Evolutionary conservation across 306 rosid genomes (phyloP).

Genomic region (Quercus suber): DNA sequence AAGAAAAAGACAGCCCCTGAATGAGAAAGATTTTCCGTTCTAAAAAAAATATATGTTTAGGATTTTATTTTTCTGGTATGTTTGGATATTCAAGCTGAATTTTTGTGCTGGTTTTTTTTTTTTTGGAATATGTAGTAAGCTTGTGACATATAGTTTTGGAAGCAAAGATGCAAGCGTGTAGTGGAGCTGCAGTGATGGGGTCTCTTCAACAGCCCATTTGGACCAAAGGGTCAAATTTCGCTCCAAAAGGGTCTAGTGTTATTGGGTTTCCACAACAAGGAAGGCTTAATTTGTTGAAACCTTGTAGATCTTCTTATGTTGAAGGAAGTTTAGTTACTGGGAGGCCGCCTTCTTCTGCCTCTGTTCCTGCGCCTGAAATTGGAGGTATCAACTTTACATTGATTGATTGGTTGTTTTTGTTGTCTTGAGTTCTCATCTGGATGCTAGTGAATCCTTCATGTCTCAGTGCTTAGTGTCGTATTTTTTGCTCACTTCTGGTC

Average conservation of each 20-base stretch:
- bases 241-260: conserved; percentile 27
- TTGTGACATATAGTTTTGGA: not conserved
- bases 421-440: not conserved
- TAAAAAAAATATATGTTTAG: not conserved
- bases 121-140: not conserved
- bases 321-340: conserved; percentile 60
- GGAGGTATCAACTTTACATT: conserved; percentile 41
- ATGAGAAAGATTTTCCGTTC: not conserved
- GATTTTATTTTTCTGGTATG: too few relatives aligned
- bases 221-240: conserved; percentile 38
- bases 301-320: conserved; percentile 39
- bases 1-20: not conserved
- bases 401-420: not conserved
- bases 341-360: conserved; percentile 38
- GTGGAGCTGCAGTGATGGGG: conserved; percentile 59
- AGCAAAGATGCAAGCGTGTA: conserved; percentile 53
- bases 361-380: conserved; percentile 47
- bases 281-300: conserved; percentile 34
- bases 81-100: too few relatives aligned
- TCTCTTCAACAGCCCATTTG: conserved; percentile 55
- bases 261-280: conserved; percentile 35
- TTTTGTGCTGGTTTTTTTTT: not conserved
- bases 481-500: too few relatives aligned
- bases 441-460: too few relatives aligned
- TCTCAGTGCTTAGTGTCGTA: too few relatives aligned